Evolutionary conservation across 192 early-diverging fungal species (phyloP), one percentile per base, ranked within the genome.

Genomic region (Gamsiella multidivaricata): DNA sequence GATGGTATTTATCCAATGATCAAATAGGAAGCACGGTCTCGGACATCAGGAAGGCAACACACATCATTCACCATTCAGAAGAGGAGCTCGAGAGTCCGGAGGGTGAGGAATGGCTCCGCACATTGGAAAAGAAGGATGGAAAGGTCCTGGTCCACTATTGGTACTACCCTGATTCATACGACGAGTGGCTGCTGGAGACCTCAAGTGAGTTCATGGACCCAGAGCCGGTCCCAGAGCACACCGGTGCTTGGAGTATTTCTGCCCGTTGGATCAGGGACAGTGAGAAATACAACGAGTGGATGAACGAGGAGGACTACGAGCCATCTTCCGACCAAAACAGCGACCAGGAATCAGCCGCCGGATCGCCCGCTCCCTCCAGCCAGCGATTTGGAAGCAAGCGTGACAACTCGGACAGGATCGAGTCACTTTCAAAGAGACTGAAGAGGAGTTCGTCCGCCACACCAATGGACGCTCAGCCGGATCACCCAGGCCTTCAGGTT

Each of bases 301-400:
- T 92, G 85, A 94, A 93, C 61, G 93, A 93, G 67, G 93, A 94
- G 71, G 94, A 96, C 64, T 96, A 95, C 64, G 93, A 94, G 51
- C 71, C 71, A 65, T 79, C 53, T 61, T 69, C 64, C 70, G 87
- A 82, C 61, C 80, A 66, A 58, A 79, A 31, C 17, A 50, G 64
- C 28, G 82, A 82, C 15, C 69, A 69, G 28, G 65, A 68, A 20
- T 68, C 74, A 10, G 26, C 47, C 12, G 23, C 54, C 1, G 66
- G 74, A 34, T 78, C 74, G 1, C 74, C 74, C 3, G 74, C 74
- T 20, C 74, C 74, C 18, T 68, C 65, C 10, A 78, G 61, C 15
- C 58, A 52, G 61, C 67, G 85, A 72, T 25, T 79, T 61, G 41
- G 69, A 47, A 54, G 74, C 75, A 58, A 76, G 54, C 34, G 79